Evolutionary conservation across 2,329 filamentous ascomycete genomes (phyloP), one percentile per base, ranked within the genome.

Genomic region (Cladosporium sp.): DNA sequence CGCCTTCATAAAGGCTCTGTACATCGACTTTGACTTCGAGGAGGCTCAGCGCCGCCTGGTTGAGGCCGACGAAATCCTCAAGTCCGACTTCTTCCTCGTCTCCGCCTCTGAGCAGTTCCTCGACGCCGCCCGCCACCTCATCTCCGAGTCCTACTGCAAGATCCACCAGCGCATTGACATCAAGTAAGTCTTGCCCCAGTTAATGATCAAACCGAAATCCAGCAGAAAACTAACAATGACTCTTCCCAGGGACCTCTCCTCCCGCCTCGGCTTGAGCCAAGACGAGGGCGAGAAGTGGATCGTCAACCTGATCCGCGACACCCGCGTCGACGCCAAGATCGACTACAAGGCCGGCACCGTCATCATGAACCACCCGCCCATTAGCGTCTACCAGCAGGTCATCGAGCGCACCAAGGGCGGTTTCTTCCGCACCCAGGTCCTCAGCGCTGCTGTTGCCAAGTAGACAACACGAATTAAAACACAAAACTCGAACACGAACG

Each of bases 271-370:
- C 59, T 80, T 99, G 58, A 89, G 87, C 68, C 85, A 91, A 64
- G 89, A 95, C 67, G 93, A 97, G 67, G 93, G 93, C 64, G 93
- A 99, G 83, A 99, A 99, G 80, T 99, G 93, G 93, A 99, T 99
- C 66, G 93, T 99, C 64, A 99, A 99, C 78, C 81, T 99, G 58
- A 99, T 99, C 74, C 86, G 93, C 58, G 93, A 99, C 74, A 99
- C 93, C 19, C 83, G 91, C 56, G 88, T 99, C 57, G 93, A 99
- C 68, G 93, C 93, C 65, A 99, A 99, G 83, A 97, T 97, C 69
- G 93, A 99, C 76, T 96, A 95, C 77, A 89, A 97, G 78, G 89
- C 95, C 74, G 93, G 93, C 67, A 97, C 93, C 49, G 93, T 99
- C 47, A 84, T 97, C 62, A 99, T 99, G 92, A 97, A 99, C 79